phyloP scores from a whole-genome alignment of 345 rosid genomes.

The Bruguiera parviflora region DNA sequence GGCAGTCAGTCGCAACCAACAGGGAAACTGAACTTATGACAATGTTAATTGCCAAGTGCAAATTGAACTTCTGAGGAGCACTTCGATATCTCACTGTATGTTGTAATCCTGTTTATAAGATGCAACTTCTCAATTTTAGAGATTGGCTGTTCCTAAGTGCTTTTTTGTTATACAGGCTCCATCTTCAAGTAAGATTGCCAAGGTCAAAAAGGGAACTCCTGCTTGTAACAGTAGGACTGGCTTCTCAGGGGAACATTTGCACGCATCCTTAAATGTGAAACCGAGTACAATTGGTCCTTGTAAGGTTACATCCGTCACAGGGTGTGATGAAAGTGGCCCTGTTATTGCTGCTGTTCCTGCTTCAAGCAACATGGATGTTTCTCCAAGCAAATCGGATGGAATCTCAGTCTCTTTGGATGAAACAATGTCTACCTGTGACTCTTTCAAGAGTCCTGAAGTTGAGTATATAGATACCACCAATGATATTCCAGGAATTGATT shows the following conservation, averaged over 20 bases:
- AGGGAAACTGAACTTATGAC: too few relatives aligned
- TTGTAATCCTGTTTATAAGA: not conserved
- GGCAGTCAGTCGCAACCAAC: too few relatives aligned
- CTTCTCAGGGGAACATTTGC: slow-evolving; percentile 28
- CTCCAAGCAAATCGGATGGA: slow-evolving; percentile 60
- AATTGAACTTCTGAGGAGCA: too few relatives aligned
- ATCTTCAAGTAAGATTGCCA: slow-evolving; percentile 50
- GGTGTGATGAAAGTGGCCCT: slow-evolving; percentile 28
- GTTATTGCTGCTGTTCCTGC: slow-evolving; percentile 22
- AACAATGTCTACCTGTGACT: slow-evolving; percentile 74
- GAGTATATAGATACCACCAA: slow-evolving; percentile 58
- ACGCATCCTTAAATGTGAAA: slow-evolving; percentile 31
- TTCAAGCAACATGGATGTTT: slow-evolving; percentile 37
- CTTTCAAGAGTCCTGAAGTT: slow-evolving; percentile 82
- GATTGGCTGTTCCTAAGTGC: slow-evolving; percentile 5
- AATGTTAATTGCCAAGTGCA: too few relatives aligned
- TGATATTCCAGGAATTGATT: slow-evolving; percentile 47
- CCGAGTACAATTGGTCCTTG: slow-evolving; percentile 30
- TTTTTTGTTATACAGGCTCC: slow-evolving; percentile 40
- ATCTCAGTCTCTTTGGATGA: slow-evolving; percentile 64
- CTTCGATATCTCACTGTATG: not conserved
- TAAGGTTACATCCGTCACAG: slow-evolving; percentile 31
- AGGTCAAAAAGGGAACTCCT: slow-evolving; percentile 48
- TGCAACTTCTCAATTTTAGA: not conserved
- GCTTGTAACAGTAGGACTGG: slow-evolving; percentile 21